A percentile compares a stretch with the other conserved stretches of the same genome.
Conservation (phyloP, 2,329 filamentous ascomycete genomes). For the Fusarium penzigii region DNA sequence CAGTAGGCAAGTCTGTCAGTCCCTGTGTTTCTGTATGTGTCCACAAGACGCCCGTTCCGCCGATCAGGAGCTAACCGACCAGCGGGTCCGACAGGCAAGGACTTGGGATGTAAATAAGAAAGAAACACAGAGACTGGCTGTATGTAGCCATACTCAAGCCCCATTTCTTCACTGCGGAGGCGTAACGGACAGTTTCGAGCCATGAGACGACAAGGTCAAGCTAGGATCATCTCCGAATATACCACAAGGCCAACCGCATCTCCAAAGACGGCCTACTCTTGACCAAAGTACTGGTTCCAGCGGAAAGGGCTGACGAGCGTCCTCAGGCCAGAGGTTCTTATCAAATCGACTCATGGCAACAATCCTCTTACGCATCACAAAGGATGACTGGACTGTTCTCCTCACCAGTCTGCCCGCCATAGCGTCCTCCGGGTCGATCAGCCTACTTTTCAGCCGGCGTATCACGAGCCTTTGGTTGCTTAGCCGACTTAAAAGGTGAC, state of each 20-base stretch:
- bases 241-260: slow-evolving; percentile 32
- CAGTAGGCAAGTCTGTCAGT: slow-evolving; percentile 41
- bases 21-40: slow-evolving; percentile 48
- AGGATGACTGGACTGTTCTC: slow-evolving; percentile 59
- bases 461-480: slow-evolving; percentile 31
- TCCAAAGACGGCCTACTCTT: slow-evolving; percentile 38
- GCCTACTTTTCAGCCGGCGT: slow-evolving; percentile 54
- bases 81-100: slow-evolving; percentile 47
- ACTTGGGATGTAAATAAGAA: slow-evolving; percentile 21
- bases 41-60: slow-evolving; percentile 41
- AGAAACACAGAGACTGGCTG: slow-evolving; percentile 48
- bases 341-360: slow-evolving; percentile 73
- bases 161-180: slow-evolving; percentile 38
- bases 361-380: slow-evolving; percentile 55
- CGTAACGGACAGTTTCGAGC: slow-evolving; percentile 16
- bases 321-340: slow-evolving; percentile 72
- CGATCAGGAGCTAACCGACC: slow-evolving; percentile 28
- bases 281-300: slow-evolving; percentile 64
- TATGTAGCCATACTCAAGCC: slow-evolving; percentile 49
- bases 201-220: slow-evolving; percentile 21
- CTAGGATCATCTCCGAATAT: slow-evolving; percentile 22
- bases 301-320: slow-evolving; percentile 72
- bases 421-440: slow-evolving; percentile 31
- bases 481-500: slow-evolving; percentile 62
- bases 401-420: slow-evolving; percentile 47